Evolutionary conservation across 371 early-diverging fungal genomes (phyloP), one percentile per base, ranked within the genome.

Genomic region (Saksenaea vasiformis): DNA sequence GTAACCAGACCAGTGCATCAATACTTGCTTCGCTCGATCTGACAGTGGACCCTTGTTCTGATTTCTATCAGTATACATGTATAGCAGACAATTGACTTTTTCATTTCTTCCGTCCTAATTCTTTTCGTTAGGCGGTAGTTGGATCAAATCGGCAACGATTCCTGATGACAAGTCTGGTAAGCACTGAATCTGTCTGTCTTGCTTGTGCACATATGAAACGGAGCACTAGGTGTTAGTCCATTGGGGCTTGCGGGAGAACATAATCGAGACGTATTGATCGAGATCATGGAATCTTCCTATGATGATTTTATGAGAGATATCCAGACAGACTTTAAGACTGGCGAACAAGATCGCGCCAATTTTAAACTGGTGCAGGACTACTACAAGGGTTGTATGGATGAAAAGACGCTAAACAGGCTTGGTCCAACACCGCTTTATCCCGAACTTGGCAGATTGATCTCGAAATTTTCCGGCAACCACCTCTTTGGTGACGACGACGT

Each of bases 31-130:
- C 70, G 17, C 44, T 77, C 4, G 74, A 80, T 34, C 54, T 77
- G 17, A 75, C 69, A 34, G 51, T 71, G 2, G 70, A 80, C 68
- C 81, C 81, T 17, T 80, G 81, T 36, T 66, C 70, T 3, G 78
- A 80, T 35, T 80, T 80, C 66, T 85, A 78, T 58, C 68, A 76
- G 58, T 87, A 76, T 61, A 61, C 82, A 3, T 87, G 87, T 87
- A 81, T 62, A 58, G 7, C 5, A 37, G 19, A 24, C 24, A 39
- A 47, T 19, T 36, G 22, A 13, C 26, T 44, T 26, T 7, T 43
- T 54, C 9, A 17, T 47, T 47, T 24, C 9, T 13, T 31, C 15
- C 13, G n/a, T n/a, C n/a, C n/a, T 62, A 22, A 22, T 59, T 54
- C 8, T 56, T 28, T 19, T 34, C 36, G 4, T 35, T 55, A 85